Percentiles rank a stretch among this genome's conserved stretches.
Conservation (phyloP, 805 yeast genomes). For the Ogataea methanolica region DNA sequence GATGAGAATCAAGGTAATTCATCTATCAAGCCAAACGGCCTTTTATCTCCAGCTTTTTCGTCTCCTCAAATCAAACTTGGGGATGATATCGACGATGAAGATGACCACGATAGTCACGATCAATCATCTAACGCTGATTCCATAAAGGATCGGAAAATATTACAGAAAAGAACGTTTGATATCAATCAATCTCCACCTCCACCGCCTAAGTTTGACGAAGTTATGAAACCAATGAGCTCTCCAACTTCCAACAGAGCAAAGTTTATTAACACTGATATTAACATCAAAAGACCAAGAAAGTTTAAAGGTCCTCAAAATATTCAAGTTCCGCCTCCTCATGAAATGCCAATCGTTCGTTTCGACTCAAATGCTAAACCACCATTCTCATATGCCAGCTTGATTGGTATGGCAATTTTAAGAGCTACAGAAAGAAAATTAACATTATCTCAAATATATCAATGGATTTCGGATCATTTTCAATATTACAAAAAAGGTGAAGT, state of each 20-base stretch:
- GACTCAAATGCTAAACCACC: constrained; percentile 73
- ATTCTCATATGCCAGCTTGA: constrained; percentile 87
- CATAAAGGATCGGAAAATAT: constrained; percentile 1
- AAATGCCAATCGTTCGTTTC: constrained; percentile 41
- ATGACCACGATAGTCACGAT: too few species aligned
- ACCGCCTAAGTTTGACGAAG: constrained; percentile 14
- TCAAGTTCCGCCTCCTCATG: constrained; percentile 32
- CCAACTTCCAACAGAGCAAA: not conserved
- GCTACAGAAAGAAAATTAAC: constrained; percentile 71
- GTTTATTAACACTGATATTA: constrained; percentile 2
- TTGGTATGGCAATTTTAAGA: constrained; percentile 87
- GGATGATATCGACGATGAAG: constrained; percentile 1
- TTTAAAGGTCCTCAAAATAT: constrained; percentile 26
- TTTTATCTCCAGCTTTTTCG: constrained; percentile 39
- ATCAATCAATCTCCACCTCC: constrained; percentile 17
- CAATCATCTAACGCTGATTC: constrained; percentile 5
- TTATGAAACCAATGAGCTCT: not conserved
- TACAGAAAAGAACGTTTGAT: constrained; percentile 9
- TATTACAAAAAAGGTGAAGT: constrained; percentile 81
- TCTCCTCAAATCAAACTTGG: constrained; percentile 37
- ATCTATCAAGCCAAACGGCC: constrained; percentile 15
- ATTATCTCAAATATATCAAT: constrained; percentile 77
- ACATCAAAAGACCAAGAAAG: constrained; percentile 12
- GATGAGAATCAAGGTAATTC: constrained; percentile 4
- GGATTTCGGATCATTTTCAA: constrained; percentile 85